Base-by-base conservation (phyloP, 345 rosid genomes). In the Populus pruinosa region DNA sequence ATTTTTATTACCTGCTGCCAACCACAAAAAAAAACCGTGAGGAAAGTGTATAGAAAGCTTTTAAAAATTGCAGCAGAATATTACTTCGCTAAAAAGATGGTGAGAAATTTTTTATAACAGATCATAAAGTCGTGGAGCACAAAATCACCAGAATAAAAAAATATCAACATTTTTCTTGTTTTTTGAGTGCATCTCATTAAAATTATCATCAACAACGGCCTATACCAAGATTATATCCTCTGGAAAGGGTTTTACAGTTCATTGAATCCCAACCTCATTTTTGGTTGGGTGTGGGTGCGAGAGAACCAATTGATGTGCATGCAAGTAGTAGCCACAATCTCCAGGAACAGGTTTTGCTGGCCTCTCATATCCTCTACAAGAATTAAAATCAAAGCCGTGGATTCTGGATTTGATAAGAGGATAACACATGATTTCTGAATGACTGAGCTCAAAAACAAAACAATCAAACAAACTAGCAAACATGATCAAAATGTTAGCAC, bases 261-360 rank as follows among this genome's bases (percentile, higher is more conserved):
- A 64, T 23, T 36, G 33, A 49, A 2, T 23, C 39, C 70, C 71
- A 86, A 89, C 97, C 98, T 91, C 88, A 27, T 70, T 69, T 47
- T 84, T 85, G 65, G 82, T 75, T 35, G 93, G 90, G 81, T 94
- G 97, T 35, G 93, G 90, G 81, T 94, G 97, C 16, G 81, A 78
- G 53, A 94, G 79, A 77, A 53, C 62, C 67, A 93, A 78, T 70
- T 85, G 85, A 87, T 91, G 97, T 49, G 97, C 98, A 78, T 94
- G 97, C 84, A 94, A 83, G 80, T 87, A 78, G 82, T 91, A 94
- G 78, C 97, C 98, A 67, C 91, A 93, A 65, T 91, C 97, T 77
- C 98, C 97, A 0, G 97, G 95, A 53, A 93, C 90, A 33, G 98
- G 91, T 36, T 89, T 87, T 21, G 70, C 67, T 14, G 97, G 93